These are phyloP conservation scores for Pythium guiyangense DNA, from an alignment of 352 stramenopile genomes.

Conservation along the genomic window DNA sequence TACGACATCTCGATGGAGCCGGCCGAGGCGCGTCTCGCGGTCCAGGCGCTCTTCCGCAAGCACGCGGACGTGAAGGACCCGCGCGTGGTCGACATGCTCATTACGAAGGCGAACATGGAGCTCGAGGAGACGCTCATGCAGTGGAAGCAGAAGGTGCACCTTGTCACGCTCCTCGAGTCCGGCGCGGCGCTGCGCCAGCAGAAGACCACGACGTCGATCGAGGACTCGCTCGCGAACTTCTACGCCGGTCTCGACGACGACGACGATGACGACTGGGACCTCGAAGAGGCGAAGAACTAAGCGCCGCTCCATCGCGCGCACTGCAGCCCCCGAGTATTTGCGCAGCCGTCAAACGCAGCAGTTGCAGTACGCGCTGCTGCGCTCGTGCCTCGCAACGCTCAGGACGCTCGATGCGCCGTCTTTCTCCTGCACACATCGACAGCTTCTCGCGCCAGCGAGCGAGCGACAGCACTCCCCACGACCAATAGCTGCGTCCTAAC, in stretches of 20 bases:
- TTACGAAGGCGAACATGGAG: slow-evolving; percentile 98
- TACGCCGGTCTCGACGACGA: slow-evolving; percentile 68
- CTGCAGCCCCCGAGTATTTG: slow-evolving; percentile 1
- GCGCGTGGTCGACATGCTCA: slow-evolving; percentile 93
- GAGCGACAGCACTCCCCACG: too few relatives aligned
- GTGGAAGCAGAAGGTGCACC: slow-evolving; percentile 97
- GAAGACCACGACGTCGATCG: slow-evolving; percentile 38
- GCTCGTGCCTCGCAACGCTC: too few relatives aligned
- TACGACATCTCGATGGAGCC: slow-evolving; percentile 97
- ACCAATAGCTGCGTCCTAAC: too few relatives aligned
- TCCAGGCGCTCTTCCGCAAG: slow-evolving; percentile 94
- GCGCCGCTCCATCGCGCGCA: neutral
- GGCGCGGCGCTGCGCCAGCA: slow-evolving; percentile 49
- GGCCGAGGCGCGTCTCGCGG: slow-evolving; percentile 75
- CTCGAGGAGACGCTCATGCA: slow-evolving; percentile 97
- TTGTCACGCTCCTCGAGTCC: slow-evolving; percentile 82
- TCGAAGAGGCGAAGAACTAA: slow-evolving; percentile 24
- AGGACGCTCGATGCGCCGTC: too few relatives aligned
- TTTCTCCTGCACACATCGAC: too few relatives aligned
- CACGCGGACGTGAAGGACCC: slow-evolving; percentile 93
- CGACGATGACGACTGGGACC: slow-evolving; percentile 56
- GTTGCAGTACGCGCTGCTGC: neutral
- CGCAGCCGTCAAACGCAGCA: neutral
- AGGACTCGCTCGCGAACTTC: slow-evolving; percentile 77
- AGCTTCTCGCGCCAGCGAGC: too few relatives aligned